Conservation (phyloP, 2,329 filamentous ascomycete genomes). For the Calonectria henricotiae region DNA sequence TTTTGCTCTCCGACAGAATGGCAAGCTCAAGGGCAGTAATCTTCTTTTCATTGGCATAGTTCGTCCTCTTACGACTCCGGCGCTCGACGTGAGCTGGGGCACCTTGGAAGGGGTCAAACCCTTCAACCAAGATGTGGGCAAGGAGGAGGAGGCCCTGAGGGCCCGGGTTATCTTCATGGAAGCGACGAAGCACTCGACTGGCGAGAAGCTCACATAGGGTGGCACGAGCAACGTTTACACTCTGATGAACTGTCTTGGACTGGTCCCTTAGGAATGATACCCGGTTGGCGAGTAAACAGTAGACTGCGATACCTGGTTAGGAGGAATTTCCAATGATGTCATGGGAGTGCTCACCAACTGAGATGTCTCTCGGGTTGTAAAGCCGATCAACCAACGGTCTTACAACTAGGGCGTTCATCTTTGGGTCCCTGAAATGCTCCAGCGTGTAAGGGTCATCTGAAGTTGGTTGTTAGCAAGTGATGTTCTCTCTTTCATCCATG, state of each 20-base stretch:
- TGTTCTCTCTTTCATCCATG: background rate
- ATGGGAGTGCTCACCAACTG: conserved; percentile 65
- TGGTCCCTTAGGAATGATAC: conserved; percentile 80
- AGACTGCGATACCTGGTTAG: conserved; percentile 65
- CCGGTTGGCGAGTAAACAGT: conserved; percentile 80
- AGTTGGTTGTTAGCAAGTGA: conserved; percentile 28
- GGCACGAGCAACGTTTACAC: conserved; percentile 79
- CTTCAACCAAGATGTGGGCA: conserved; percentile 79
- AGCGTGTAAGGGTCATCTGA: conserved; percentile 64
- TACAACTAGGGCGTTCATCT: conserved; percentile 78
- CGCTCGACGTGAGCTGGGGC: conserved; percentile 73
- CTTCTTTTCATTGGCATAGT: conserved; percentile 66
- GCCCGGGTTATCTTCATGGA: conserved; percentile 78
- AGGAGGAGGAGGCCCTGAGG: conserved; percentile 76
- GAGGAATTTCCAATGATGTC: background rate
- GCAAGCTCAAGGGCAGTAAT: conserved; percentile 81
- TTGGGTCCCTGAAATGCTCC: conserved; percentile 77
- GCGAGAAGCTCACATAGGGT: conserved; percentile 80
- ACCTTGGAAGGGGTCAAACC: conserved; percentile 81
- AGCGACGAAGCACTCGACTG: conserved; percentile 76
- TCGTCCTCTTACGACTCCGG: conserved; percentile 57
- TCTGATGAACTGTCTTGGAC: conserved; percentile 77
- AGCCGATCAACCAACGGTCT: conserved; percentile 79
- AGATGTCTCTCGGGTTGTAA: conserved; percentile 77
- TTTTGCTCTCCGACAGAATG: conserved; percentile 80